Conservation (phyloP, 163 green algal genomes). For the Scenedesmus sp. region DNA sequence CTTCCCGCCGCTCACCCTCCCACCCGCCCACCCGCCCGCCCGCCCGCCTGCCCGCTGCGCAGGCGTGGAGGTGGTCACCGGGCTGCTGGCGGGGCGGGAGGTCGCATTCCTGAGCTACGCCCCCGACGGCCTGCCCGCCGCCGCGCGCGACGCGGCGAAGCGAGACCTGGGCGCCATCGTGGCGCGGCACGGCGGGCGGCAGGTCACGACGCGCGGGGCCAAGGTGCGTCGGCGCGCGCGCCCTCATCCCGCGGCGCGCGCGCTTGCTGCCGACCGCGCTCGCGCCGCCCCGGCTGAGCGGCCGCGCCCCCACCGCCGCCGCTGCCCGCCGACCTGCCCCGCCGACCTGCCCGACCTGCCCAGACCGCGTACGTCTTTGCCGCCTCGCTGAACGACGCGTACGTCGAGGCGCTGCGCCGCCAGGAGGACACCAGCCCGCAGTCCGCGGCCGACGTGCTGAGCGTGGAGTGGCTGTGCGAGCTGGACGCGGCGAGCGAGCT, state of each 20-base stretch:
- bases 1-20: too few species aligned
- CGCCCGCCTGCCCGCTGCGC: too few species aligned
- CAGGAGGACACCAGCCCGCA: not conserved
- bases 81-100: not conserved
- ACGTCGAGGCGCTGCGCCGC: not conserved
- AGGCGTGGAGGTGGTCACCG: constrained; percentile 7
- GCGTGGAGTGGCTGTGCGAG: constrained; percentile 19
- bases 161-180: constrained; percentile 4
- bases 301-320: too few species aligned
- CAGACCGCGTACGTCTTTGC: constrained; percentile 23
- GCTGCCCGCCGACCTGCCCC: too few species aligned
- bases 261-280: too few species aligned
- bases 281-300: too few species aligned
- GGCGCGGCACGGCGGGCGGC: not conserved
- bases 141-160: not conserved
- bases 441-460: constrained; percentile 13
- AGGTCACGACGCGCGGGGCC: too few species aligned
- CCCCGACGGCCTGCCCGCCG: too few species aligned
- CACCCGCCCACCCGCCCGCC: too few species aligned
- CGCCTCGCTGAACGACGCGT: not conserved
- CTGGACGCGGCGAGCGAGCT: constrained; percentile 9
- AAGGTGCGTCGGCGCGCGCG: too few species aligned
- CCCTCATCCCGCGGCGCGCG: too few species aligned
- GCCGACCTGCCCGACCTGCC: too few species aligned
- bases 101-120: constrained; percentile 27